Conservation (phyloP, 805 yeast species). For the Saccharomycopsis oosterbeekiorum region DNA sequence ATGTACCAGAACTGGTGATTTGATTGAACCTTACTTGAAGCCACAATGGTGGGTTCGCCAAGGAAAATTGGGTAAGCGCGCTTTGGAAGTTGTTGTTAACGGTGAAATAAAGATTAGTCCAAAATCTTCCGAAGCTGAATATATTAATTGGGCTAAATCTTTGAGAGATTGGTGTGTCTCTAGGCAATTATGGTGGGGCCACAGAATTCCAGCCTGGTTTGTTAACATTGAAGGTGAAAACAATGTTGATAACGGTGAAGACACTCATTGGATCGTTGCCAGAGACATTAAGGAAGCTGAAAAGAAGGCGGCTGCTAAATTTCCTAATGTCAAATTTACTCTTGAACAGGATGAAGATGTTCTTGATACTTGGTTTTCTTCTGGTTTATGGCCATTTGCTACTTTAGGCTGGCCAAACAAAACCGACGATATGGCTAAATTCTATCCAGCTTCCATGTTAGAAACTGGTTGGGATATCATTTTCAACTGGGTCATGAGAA, state of each 20-base stretch:
- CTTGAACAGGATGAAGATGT: conserved; percentile 97
- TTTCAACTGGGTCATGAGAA: conserved; percentile 98
- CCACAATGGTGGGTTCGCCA: conserved; percentile 99
- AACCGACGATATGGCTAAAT: conserved; percentile 61
- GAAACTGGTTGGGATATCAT: conserved; percentile 99
- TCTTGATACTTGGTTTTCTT: conserved; percentile 96
- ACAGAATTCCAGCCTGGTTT: conserved; percentile 93
- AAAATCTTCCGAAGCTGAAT: conserved; percentile 84
- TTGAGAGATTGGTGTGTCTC: conserved; percentile 99
- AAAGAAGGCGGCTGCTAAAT: conserved; percentile 65
- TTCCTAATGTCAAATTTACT: conserved; percentile 58
- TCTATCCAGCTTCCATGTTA: conserved; percentile 85
- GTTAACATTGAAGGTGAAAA: conserved; percentile 65
- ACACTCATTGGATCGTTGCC: conserved; percentile 86
- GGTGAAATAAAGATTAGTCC: conserved; percentile 82
- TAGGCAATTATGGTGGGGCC: conserved; percentile 90
- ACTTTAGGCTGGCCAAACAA: conserved; percentile 93
- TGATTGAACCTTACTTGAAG: conserved; percentile 91
- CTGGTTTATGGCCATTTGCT: conserved; percentile 96
- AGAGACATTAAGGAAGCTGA: conserved; percentile 75
- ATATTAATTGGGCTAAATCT: conserved; percentile 89
- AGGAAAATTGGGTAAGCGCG: conserved; percentile 77
- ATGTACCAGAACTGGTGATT: conserved; percentile 94
- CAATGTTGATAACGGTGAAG: conserved; percentile 41
- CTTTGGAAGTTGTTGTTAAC: conserved; percentile 71